Conservation (phyloP, 306 rosid species). For the Notholithocarpus densiflorus region DNA sequence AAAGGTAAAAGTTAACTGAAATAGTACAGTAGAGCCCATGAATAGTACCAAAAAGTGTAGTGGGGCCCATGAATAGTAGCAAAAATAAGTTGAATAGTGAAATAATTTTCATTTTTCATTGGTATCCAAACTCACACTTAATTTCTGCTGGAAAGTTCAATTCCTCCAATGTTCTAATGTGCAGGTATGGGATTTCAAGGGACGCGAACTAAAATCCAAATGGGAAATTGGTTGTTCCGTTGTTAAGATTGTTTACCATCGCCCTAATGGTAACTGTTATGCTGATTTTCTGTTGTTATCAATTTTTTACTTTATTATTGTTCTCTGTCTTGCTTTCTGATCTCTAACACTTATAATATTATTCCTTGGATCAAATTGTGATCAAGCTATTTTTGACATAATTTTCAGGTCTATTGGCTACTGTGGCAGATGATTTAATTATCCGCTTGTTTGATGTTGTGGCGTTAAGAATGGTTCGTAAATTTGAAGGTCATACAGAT, state of each 20-base stretch:
- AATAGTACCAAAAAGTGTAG: too few species aligned
- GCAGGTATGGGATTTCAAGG: conserved; percentile 96
- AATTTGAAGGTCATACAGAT: conserved; percentile 89
- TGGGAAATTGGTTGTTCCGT: conserved; percentile 72
- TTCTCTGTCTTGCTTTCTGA: not conserved
- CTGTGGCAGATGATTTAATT: conserved; percentile 65
- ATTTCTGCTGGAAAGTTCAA: conserved; percentile 15
- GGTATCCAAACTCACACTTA: not conserved
- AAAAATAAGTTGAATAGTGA: too few species aligned
- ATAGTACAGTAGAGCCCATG: too few species aligned
- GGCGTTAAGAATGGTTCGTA: conserved; percentile 81
- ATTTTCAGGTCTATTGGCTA: conserved; percentile 87
- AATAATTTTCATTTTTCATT: too few species aligned
- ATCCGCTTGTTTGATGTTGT: conserved; percentile 78
- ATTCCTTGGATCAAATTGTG: conserved; percentile 5
- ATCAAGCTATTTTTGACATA: conserved; percentile 6
- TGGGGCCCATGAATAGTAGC: too few species aligned
- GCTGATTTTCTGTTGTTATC: not conserved
- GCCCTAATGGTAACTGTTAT: conserved; percentile 61
- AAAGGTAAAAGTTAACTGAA: too few species aligned
- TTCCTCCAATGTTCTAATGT: conserved; percentile 12
- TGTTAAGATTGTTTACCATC: conserved; percentile 77
- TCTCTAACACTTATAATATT: conserved; percentile 4
- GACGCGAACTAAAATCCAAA: conserved; percentile 56
- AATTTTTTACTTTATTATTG: conserved; percentile 3